phyloP scores from a whole-genome alignment of 768 basidiomycete genomes.

The Boletus rubescentipes region DNA sequence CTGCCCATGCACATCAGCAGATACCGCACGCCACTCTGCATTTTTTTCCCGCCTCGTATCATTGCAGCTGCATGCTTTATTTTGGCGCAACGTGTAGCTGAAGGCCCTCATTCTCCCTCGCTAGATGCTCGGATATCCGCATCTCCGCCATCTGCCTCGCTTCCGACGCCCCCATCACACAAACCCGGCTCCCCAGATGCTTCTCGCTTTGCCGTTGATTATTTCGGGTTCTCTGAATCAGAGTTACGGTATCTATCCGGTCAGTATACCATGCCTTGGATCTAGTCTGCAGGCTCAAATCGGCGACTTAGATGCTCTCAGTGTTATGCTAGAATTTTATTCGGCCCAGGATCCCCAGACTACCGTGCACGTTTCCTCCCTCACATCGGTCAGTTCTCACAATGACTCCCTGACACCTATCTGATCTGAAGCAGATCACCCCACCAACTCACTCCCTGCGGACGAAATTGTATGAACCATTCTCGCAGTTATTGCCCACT shows the following conservation, averaged over 20 bases:
- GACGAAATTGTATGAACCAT: constrained; percentile 41
- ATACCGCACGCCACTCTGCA: constrained; percentile 76
- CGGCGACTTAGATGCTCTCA: constrained; percentile 51
- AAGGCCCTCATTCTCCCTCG: constrained; percentile 73
- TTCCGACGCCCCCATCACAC: constrained; percentile 80
- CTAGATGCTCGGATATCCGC: constrained; percentile 73
- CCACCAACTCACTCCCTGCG: constrained; percentile 46
- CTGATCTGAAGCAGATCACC: constrained; percentile 40
- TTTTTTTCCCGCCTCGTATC: constrained; percentile 66
- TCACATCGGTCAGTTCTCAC: constrained; percentile 48
- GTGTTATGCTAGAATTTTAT: constrained; percentile 74
- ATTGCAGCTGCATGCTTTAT: constrained; percentile 78
- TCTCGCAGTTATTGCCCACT: constrained; percentile 31
- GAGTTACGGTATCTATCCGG: constrained; percentile 64
- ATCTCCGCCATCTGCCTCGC: constrained; percentile 68
- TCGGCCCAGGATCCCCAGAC: constrained; percentile 54
- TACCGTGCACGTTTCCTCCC: constrained; percentile 49
- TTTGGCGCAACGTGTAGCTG: constrained; percentile 67
- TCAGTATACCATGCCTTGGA: constrained; percentile 28
- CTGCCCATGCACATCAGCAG: constrained; percentile 37
- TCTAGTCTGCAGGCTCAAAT: constrained; percentile 1
- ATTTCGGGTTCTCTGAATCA: constrained; percentile 59
- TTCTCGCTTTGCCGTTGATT: constrained; percentile 63
- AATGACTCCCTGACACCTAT: neutral
- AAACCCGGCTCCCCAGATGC: constrained; percentile 72